Evolutionary conservation across 306 rosid species (phyloP), one percentile per base, ranked within the genome.

Genomic region (Fagus crenata): DNA sequence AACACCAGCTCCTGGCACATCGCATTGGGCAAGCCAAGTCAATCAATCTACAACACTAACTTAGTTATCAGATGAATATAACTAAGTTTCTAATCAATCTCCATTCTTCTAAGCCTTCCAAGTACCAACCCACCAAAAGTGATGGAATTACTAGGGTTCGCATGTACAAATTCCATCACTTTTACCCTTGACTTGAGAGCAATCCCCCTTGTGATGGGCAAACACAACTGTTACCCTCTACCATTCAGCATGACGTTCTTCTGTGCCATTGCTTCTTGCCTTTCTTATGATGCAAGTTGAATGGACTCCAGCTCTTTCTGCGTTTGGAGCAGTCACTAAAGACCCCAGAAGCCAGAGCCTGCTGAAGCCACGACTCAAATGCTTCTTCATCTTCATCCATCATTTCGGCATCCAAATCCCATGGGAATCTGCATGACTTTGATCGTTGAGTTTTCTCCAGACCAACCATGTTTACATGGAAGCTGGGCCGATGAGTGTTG

Each of bases 381-480:
- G 91, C 98, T 77, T 96, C 98, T 78, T 91, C 99, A 2, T 91
- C 93, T 81, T 96, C 99, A 22, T 96, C 98, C 87, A 89, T 84
- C 97, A 91, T 92, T 82, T 96, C 99, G 0, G 98, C 99, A 46
- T 93, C 97, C 83, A 96, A 87, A 80, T 91, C 97, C 99, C 99
- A 93, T 0, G 96, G 97, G 81, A 77, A 96, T 83, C 99, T 87
- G 73, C 97, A 88, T 6, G 97, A 88, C 81, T 85, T 89, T 61
- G 93, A 82, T 12, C 93, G 87, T 28, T 90, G 97, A 70, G 90
- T 92, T 83, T 89, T 93, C 90, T 90, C 99, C 80, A 87, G 81
- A 49, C 99, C 99, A 65, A 96, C 98, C 99, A 96, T 92, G 91
- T 96, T 96, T 69, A 96, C 98, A 39, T 89, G 98, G 84, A 96